Conservation (phyloP, 2,329 filamentous ascomycete species). For the Nemania serpens region DNA sequence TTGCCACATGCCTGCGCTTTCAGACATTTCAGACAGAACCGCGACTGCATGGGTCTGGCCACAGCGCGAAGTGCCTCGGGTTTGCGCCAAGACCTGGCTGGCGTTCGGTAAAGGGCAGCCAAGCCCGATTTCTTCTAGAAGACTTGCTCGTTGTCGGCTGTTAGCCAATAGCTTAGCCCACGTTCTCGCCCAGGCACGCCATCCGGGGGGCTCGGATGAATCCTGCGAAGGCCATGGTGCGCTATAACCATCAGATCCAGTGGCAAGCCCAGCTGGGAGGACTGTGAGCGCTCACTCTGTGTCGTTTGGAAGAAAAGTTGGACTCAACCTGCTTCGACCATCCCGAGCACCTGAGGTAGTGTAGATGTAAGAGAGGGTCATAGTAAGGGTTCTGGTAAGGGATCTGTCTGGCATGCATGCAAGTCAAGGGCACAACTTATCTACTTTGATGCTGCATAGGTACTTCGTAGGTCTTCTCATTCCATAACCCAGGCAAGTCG, state of each 20-base stretch:
- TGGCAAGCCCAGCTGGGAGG: too few relatives aligned
- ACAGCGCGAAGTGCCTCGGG: not conserved
- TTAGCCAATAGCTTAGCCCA: constrained; percentile 21
- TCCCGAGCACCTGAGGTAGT: too few relatives aligned
- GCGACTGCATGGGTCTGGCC: constrained; percentile 9
- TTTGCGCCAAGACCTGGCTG: constrained; percentile 8
- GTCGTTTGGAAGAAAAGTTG: not conserved
- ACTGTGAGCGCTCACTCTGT: not conserved
- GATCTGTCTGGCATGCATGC: too few relatives aligned
- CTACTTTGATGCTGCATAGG: too few relatives aligned
- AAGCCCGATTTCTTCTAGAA: constrained; percentile 14
- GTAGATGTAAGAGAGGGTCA: too few relatives aligned
- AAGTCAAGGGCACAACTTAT: too few relatives aligned
- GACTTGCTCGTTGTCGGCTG: constrained; percentile 3
- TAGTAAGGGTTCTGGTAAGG: too few relatives aligned
- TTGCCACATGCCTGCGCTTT: constrained; percentile 4
- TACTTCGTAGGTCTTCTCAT: too few relatives aligned
- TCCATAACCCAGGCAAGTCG: too few relatives aligned
- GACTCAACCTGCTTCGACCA: too few relatives aligned
- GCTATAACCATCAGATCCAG: not conserved
- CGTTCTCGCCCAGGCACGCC: constrained; percentile 6
- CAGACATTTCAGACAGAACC: not conserved
- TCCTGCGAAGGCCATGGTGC: constrained; percentile 2
- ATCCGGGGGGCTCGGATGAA: not conserved
- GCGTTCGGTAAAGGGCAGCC: constrained; percentile 14